Conservation (phyloP, 805 yeast species). For the Suhomyces prunicola region DNA sequence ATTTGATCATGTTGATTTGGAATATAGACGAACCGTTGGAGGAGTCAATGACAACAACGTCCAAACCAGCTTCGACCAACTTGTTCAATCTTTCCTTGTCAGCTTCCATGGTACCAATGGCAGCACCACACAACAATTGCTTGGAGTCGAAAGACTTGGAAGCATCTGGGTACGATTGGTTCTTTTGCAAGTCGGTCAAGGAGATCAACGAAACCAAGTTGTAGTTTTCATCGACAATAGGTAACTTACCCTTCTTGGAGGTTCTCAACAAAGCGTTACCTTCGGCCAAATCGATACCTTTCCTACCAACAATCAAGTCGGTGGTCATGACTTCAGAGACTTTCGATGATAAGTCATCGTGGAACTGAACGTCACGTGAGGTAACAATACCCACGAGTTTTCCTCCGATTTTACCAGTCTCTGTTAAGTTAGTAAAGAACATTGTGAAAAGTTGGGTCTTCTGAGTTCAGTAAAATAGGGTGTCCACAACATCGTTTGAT, state of each 20-base stretch:
- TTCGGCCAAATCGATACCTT: constrained; percentile 76
- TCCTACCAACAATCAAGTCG: constrained; percentile 76
- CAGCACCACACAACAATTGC: constrained; percentile 98
- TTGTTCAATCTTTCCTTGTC: constrained; percentile 81
- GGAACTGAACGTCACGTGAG: constrained; percentile 95
- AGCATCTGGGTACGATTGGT: constrained; percentile 88
- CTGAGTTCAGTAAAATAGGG: constrained; percentile 21
- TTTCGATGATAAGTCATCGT: constrained; percentile 60
- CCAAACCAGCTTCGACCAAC: constrained; percentile 94
- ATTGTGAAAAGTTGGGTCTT: neutral
- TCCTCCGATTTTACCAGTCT: constrained; percentile 79
- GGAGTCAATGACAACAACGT: constrained; percentile 92
- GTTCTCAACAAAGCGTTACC: constrained; percentile 89
- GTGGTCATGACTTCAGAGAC: constrained; percentile 86
- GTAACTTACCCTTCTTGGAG: constrained; percentile 96
- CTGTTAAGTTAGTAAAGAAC: constrained; percentile 46
- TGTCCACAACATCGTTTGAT: constrained; percentile 98
- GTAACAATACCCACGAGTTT: constrained; percentile 94
- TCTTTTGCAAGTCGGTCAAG: constrained; percentile 95
- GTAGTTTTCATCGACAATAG: constrained; percentile 77
- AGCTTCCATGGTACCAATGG: constrained; percentile 89
- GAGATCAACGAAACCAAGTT: constrained; percentile 84
- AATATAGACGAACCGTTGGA: constrained; percentile 96
- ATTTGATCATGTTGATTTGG: constrained; percentile 91
- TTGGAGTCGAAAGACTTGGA: constrained; percentile 90